phyloP scores from a whole-genome alignment of 2,329 filamentous ascomycete species.

The Claviceps arundinis region DNA sequence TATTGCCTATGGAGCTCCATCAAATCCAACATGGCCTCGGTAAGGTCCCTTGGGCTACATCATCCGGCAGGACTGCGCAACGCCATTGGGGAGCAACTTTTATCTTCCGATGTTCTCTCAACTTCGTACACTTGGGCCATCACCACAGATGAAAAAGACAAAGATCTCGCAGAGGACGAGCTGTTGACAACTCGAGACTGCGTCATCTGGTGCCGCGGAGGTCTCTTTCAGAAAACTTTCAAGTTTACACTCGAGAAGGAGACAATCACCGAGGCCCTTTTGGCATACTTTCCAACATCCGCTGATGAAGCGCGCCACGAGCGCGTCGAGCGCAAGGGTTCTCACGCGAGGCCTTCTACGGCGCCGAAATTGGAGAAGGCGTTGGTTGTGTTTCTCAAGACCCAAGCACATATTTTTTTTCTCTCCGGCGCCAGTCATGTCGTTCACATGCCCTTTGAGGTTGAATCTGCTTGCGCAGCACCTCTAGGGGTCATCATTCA shows the following conservation, averaged over 20 bases:
- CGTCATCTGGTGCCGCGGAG: conserved; percentile 82
- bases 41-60: conserved; percentile 85
- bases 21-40: conserved; percentile 57
- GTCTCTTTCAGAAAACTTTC: conserved; percentile 73
- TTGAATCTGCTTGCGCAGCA: conserved; percentile 73
- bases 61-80: conserved; percentile 73
- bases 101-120: conserved; percentile 52
- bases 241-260: conserved; percentile 80
- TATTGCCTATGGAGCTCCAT: conserved; percentile 19
- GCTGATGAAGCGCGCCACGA: conserved; percentile 19
- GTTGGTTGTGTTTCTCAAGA: conserved; percentile 81
- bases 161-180: conserved; percentile 55
- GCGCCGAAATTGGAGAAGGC: conserved; percentile 43
- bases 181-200: conserved; percentile 60
- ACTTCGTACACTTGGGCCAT: conserved; percentile 68
- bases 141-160: conserved; percentile 25
- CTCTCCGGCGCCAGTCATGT: conserved; percentile 78
- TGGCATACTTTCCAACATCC: conserved; percentile 64
- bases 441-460: conserved; percentile 87
- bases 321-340: conserved; percentile 2
- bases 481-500: conserved; percentile 78
- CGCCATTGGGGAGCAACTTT: conserved; percentile 66
- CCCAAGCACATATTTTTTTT: conserved; percentile 88
- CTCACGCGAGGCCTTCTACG: conserved; percentile 5
- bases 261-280: conserved; percentile 68